phyloP scores from a whole-genome alignment of 495 filamentous ascomycete species.

The Umbilicaria muhlenbergii region DNA sequence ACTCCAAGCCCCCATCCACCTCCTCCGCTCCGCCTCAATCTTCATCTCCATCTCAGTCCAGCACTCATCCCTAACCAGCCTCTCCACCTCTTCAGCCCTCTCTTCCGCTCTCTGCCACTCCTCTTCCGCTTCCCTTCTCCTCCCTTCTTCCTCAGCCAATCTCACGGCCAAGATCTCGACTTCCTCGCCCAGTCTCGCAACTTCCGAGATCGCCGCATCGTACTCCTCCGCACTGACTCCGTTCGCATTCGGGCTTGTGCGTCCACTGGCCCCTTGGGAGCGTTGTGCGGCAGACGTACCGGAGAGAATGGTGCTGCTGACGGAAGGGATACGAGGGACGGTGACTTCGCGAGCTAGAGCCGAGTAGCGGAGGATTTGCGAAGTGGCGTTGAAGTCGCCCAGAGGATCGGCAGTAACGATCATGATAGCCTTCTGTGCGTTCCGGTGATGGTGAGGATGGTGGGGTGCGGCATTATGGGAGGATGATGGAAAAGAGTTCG shows the following conservation, averaged over 20 bases:
- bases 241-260: conserved; percentile 30
- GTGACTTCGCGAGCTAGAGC: conserved; percentile 88
- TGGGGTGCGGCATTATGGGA: conserved; percentile 32
- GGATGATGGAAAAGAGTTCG: conserved; percentile 74
- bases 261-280: conserved; percentile 26
- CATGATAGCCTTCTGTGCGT: conserved; percentile 83
- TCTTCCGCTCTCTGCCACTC: conserved; percentile 46
- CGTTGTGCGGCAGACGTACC: conserved; percentile 20
- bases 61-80: conserved; percentile 80
- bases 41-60: conserved; percentile 70
- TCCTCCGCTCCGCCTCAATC: conserved; percentile 53
- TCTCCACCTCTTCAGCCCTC: conserved; percentile 55
- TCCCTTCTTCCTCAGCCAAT: conserved; percentile 46
- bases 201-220: conserved; percentile 58
- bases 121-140: conserved; percentile 40
- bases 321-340: conserved; percentile 71
- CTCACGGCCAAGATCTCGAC: conserved; percentile 45
- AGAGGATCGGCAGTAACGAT: conserved; percentile 89
- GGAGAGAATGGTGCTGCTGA: conserved; percentile 45
- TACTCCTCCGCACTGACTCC: conserved; percentile 48
- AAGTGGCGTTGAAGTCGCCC: conserved; percentile 92
- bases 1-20: conserved; percentile 62
- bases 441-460: conserved; percentile 20
- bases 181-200: conserved; percentile 57
- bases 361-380: conserved; percentile 89